Conservation (phyloP, 108 stramenopile genomes). For the Pseudonitzschia multiseries region DNA sequence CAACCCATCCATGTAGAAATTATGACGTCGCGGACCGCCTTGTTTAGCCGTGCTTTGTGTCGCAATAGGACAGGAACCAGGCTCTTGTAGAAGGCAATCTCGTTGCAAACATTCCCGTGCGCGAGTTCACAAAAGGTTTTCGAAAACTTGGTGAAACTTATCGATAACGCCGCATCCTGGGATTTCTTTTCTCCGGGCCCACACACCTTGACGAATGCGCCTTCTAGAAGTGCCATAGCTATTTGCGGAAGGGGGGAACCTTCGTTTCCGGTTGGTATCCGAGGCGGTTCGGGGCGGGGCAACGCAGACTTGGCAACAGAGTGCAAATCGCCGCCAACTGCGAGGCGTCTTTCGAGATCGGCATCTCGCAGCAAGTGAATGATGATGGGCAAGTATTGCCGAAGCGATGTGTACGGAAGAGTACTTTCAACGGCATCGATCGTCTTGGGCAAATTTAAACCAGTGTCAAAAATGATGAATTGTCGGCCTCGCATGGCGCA, state of each 20-base stretch:
- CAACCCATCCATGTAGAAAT: constrained; percentile 62
- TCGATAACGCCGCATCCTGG: constrained; percentile 58
- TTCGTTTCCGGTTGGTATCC: background rate
- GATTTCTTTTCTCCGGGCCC: constrained; percentile 78
- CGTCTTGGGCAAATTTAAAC: constrained; percentile 40
- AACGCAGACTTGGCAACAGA: constrained; percentile 43
- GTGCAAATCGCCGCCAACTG: constrained; percentile 65
- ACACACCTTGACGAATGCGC: constrained; percentile 63
- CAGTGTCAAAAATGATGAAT: constrained; percentile 65
- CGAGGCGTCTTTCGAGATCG: constrained; percentile 66
- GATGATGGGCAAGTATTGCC: constrained; percentile 63
- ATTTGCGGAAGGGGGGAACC: constrained; percentile 45
- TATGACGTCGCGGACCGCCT: constrained; percentile 66
- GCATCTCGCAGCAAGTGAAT: constrained; percentile 65
- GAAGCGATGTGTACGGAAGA: constrained; percentile 55
- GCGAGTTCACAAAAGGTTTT: constrained; percentile 53
- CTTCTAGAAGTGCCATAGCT: constrained; percentile 59
- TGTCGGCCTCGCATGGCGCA: constrained; percentile 70
- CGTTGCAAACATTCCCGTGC: constrained; percentile 48
- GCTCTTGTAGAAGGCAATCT: constrained; percentile 66
- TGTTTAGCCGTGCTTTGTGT: constrained; percentile 72
- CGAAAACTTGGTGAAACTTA: constrained; percentile 71
- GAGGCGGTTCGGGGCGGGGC: constrained; percentile 19
- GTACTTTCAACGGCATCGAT: constrained; percentile 38
- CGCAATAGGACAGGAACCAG: constrained; percentile 67